Evolutionary conservation across 768 basidiomycete species (phyloP).

Genomic region (Suillus ampliporus): DNA sequence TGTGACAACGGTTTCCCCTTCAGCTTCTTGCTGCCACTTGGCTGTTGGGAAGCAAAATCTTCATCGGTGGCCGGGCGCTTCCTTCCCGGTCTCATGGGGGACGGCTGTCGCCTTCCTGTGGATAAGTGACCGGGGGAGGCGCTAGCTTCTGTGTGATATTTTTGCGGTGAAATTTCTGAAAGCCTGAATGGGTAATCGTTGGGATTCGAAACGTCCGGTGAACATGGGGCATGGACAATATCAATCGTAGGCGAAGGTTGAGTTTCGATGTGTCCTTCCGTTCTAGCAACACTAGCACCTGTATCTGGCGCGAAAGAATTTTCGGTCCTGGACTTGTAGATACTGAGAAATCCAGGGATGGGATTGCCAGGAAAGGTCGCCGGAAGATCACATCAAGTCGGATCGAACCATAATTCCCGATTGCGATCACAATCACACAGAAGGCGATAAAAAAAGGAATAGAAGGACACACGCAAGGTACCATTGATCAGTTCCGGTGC

Average conservation of each 20-base stretch:
- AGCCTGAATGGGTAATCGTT: constrained; percentile 42
- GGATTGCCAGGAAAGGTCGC: constrained; percentile 27
- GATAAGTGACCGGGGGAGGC: constrained; percentile 17
- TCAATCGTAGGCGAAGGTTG: constrained; percentile 8
- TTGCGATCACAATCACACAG: constrained; percentile 15
- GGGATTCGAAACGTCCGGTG: constrained; percentile 1
- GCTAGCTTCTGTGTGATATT: constrained; percentile 19
- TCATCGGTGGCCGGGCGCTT: constrained; percentile 52
- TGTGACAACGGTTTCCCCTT: constrained; percentile 32
- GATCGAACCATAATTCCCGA: constrained; percentile 17
- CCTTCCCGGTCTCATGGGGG: constrained; percentile 48
- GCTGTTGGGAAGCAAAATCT: constrained; percentile 25
- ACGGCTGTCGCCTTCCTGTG: constrained; percentile 30
- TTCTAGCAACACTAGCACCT: constrained; percentile 16
- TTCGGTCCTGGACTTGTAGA: constrained; percentile 32
- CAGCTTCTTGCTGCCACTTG: constrained; percentile 31
- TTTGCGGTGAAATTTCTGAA: constrained; percentile 57
- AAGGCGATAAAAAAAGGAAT: constrained; percentile 23
- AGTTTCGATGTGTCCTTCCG: constrained; percentile 16
- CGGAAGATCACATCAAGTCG: constrained; percentile 28
- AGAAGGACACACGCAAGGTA: constrained; percentile 27
- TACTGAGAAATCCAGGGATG: constrained; percentile 28
- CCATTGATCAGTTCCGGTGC: constrained; percentile 31
- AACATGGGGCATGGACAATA: not conserved
- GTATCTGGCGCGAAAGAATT: constrained; percentile 18